These are phyloP conservation scores for Bocquillonia castaneifolia DNA, from an alignment of 441 rosid genomes.

Conservation along the genomic window DNA sequence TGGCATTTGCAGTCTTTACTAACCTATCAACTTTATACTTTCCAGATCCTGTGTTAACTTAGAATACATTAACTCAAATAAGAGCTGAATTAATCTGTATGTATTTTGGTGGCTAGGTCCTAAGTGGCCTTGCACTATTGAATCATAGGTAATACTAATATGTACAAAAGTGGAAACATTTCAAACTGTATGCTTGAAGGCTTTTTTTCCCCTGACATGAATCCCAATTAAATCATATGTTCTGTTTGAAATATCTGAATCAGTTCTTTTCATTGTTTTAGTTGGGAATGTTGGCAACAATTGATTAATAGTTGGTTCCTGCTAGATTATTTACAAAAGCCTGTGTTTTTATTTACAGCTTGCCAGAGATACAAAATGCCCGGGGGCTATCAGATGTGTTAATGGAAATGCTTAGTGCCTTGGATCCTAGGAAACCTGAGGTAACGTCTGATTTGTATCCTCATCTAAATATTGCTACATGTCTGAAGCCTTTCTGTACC, in stretches of 20 bases:
- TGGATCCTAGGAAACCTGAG: slow-evolving; percentile 79
- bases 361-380: slow-evolving; percentile 76
- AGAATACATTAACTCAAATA: not conserved
- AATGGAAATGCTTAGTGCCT: slow-evolving; percentile 83
- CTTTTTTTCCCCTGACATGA: not conserved
- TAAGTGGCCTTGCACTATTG: not conserved
- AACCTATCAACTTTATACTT: too few relatives aligned
- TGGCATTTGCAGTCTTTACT: not conserved
- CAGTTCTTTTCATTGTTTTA: not conserved
- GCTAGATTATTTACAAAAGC: not conserved
- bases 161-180: not conserved
- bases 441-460: slow-evolving; percentile 29
- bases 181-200: not conserved
- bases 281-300: too few relatives aligned
- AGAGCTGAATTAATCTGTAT: not conserved
- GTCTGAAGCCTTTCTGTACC: not conserved
- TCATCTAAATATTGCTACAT: not conserved
- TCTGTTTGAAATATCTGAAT: not conserved
- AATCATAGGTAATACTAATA: not conserved
- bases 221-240: not conserved
- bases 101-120: not conserved
- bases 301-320: not conserved
- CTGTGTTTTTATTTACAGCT: slow-evolving; percentile 39
- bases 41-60: slow-evolving; percentile 1
- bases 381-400: slow-evolving; percentile 68